phyloP scores from a whole-genome alignment of 2,329 filamentous ascomycete species.

The Rugonectria rugulosa region DNA sequence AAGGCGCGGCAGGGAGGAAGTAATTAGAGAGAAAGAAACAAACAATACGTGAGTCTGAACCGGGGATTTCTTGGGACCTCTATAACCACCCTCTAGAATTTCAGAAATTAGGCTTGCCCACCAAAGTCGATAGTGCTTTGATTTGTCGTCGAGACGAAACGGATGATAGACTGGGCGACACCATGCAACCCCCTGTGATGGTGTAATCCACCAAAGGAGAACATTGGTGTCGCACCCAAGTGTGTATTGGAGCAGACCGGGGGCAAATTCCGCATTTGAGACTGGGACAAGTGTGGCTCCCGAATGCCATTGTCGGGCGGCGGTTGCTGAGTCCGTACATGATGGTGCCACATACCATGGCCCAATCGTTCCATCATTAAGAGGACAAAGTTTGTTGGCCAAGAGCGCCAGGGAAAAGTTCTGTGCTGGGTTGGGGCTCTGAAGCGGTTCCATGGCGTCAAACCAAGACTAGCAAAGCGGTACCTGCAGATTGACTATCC shows the following conservation, averaged over 20 bases:
- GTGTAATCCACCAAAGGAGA: slow-evolving; percentile 26
- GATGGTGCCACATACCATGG: slow-evolving; percentile 27
- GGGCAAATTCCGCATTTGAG: slow-evolving; percentile 27
- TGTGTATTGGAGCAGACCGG: slow-evolving; percentile 25
- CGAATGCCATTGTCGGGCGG: slow-evolving; percentile 22
- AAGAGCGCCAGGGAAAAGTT: slow-evolving; percentile 22
- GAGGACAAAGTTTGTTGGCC: slow-evolving; percentile 26
- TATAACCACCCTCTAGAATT: too few relatives aligned
- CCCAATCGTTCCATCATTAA: slow-evolving; percentile 17
- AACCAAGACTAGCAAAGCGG: slow-evolving; percentile 17
- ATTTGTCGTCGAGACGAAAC: too few relatives aligned
- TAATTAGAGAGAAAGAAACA: too few relatives aligned
- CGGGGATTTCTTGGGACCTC: too few relatives aligned
- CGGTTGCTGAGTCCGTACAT: slow-evolving; percentile 21
- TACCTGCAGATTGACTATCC: slow-evolving; percentile 24
- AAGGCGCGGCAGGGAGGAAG: too few relatives aligned
- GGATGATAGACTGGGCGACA: slow-evolving; percentile 1
- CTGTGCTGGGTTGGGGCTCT: background rate
- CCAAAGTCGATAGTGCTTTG: too few relatives aligned
- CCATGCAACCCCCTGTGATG: slow-evolving; percentile 22
- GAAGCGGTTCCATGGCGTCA: slow-evolving; percentile 28
- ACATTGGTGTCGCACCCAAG: slow-evolving; percentile 10
- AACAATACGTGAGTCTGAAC: too few relatives aligned
- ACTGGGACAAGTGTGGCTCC: slow-evolving; percentile 25
- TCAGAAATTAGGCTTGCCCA: too few relatives aligned